These are phyloP conservation scores for Mycotypha africana DNA, from an alignment of 371 early-diverging fungal species.

Conservation along the genomic window DNA sequence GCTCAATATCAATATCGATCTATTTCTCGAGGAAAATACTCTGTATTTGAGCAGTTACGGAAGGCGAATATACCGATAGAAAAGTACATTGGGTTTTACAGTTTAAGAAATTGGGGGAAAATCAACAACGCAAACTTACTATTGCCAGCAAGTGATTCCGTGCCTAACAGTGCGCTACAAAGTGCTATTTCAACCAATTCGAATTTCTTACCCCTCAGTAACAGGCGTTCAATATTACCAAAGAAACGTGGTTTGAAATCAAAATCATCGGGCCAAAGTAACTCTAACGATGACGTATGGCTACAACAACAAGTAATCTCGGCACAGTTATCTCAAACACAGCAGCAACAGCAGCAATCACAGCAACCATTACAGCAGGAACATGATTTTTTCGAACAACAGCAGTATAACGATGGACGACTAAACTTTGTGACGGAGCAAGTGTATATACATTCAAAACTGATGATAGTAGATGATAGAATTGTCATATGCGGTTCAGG, in stretches of 20 bases:
- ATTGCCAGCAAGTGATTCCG: too few species aligned
- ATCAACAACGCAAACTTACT: too few species aligned
- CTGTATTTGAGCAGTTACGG: constrained; percentile 58
- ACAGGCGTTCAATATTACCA: too few species aligned
- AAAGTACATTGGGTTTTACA: constrained; percentile 76
- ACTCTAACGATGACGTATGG: not conserved
- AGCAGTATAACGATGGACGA: constrained; percentile 8
- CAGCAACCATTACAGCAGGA: too few species aligned
- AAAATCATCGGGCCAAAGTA: constrained; percentile 2
- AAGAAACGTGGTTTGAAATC: constrained; percentile 1
- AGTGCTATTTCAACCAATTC: not conserved
- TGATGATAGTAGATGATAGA: constrained; percentile 81
- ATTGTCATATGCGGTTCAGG: constrained; percentile 60
- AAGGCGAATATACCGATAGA: constrained; percentile 59
- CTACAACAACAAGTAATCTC: not conserved
- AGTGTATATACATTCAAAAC: constrained; percentile 83
- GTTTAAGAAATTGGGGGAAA: constrained; percentile 67
- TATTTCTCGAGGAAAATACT: constrained; percentile 71
- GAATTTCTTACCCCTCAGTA: not conserved
- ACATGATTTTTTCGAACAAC: not conserved
- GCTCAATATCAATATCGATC: constrained; percentile 81
- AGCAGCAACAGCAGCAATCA: too few species aligned
- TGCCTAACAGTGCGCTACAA: too few species aligned
- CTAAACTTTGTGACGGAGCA: constrained; percentile 63
- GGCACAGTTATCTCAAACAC: too few species aligned